A percentile compares a stretch with the other conserved stretches of the same genome.
Conservation (phyloP, 768 basidiomycete species). For the Fomitopsis serialis region DNA sequence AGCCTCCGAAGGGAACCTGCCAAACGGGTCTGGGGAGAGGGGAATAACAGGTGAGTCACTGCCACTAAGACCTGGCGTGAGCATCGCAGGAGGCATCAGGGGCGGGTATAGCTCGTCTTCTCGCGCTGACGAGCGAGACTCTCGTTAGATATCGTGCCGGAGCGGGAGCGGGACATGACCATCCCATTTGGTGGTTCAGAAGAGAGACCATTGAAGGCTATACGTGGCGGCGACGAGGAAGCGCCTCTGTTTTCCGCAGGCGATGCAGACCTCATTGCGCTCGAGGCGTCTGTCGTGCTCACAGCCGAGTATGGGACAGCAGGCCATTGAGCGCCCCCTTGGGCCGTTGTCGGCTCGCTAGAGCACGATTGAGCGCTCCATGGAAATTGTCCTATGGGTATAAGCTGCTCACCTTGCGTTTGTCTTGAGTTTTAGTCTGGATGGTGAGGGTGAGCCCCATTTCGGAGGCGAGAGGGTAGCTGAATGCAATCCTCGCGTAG, state of each 20-base stretch:
- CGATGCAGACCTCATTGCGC: not conserved
- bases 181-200: slow-evolving; percentile 48
- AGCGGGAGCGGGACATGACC: slow-evolving; percentile 20
- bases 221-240: slow-evolving; percentile 49
- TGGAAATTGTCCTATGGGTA: not conserved
- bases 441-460: slow-evolving; percentile 7
- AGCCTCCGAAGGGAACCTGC: slow-evolving; percentile 52
- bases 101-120: slow-evolving; percentile 44
- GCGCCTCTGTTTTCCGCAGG: slow-evolving; percentile 25
- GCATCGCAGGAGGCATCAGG: slow-evolving; percentile 25
- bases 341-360: slow-evolving; percentile 5
- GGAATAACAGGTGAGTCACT: slow-evolving; percentile 61
- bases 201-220: slow-evolving; percentile 67
- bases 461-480: slow-evolving; percentile 11
- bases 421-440: not conserved
- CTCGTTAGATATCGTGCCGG: slow-evolving; percentile 39
- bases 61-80: slow-evolving; percentile 15
- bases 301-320: slow-evolving; percentile 39
- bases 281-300: slow-evolving; percentile 9
- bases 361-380: not conserved
- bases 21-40: slow-evolving; percentile 81
- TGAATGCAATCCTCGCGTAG: slow-evolving; percentile 4
- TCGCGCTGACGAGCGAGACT: slow-evolving; percentile 38
- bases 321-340: slow-evolving; percentile 30
- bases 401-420: not conserved